Evolutionary conservation across 768 basidiomycete genomes (phyloP), one percentile per base, ranked within the genome.

Genomic region (Tylopilus intermedius): DNA sequence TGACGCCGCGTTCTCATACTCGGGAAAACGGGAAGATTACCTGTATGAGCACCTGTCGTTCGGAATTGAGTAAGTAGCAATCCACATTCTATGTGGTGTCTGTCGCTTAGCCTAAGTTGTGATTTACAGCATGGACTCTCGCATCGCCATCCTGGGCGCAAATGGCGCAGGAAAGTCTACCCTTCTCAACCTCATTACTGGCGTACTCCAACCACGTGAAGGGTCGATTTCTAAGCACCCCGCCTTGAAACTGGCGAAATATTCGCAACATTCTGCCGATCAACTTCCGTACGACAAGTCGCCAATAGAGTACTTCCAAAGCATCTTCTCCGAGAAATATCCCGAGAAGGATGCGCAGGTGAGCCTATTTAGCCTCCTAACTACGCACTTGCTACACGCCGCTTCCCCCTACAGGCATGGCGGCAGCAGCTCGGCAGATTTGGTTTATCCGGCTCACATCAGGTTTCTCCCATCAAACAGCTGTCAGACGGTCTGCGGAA

Each of bases 231-330:
- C 88, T 46, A 91, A 91, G 64, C 96, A 99, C 69, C 76, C 86
- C 40, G 79, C 77, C 18, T 81, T 99, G 62, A 99, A 99, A 72
- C 83, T 99, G 53, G 90, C 94, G 59, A 99, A 98, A 72, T 99
- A 99, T 78, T 93, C 90, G 5, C 96, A 99, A 74, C 96, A 99
- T 76, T 91, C 88, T 49, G 94, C 96, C 27, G 96, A 99, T 72
- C 96, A 99, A 71, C 83, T 99, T 9, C 96, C 96, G 24, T 99
- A 96, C 71, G 86, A 94, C 57, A 80, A 80, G 67, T 76, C 83
- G 24, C 94, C 96, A 3, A 78, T 98, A 62, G 96, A 98, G 71
- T 92, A 98, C 74, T 90, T 99, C 76, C 91, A 94, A 72, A 64
- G 63, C 14, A 70, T 88, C 46, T 99, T 94, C 72, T 57, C 71